These are phyloP conservation scores for Backusella morwellensis DNA, from an alignment of 192 early-diverging fungal genomes.

Conservation along the genomic window DNA sequence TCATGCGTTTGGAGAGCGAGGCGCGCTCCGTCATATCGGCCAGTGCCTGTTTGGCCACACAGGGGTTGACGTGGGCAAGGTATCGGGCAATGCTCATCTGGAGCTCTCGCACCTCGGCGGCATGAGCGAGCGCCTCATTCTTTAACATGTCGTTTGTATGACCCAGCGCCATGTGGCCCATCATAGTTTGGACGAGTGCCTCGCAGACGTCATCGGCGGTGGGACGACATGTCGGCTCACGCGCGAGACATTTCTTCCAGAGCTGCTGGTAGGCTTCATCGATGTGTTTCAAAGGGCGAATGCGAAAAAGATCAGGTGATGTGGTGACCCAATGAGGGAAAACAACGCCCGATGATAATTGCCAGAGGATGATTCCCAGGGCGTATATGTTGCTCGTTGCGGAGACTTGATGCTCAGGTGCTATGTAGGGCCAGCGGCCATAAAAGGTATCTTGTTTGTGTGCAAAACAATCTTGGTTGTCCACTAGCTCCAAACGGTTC, in stretches of 20 bases:
- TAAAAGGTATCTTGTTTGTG: not conserved
- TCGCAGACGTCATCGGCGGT: slow-evolving; percentile 7
- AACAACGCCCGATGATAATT: slow-evolving; percentile 5
- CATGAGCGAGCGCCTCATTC: not conserved
- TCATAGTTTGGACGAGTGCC: not conserved
- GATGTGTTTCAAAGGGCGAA: not conserved
- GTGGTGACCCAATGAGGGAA: not conserved
- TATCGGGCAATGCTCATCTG: slow-evolving; percentile 1
- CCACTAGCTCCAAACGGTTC: not conserved
- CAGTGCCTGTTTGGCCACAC: not conserved
- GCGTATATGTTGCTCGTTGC: not conserved
- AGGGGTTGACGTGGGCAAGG: not conserved
- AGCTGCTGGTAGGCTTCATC: not conserved
- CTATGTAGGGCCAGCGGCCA: slow-evolving; percentile 10
- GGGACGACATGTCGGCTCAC: not conserved
- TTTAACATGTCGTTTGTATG: not conserved
- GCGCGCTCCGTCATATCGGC: not conserved
- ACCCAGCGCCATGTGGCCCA: not conserved
- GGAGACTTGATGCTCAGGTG: not conserved
- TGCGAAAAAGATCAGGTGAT: not conserved
- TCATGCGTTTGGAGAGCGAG: slow-evolving; percentile 2
- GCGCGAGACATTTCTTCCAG: not conserved
- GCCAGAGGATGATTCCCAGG: slow-evolving; percentile 2
- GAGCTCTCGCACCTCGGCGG: not conserved
- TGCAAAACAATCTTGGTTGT: not conserved